Base-by-base conservation (phyloP, 306 rosid genomes). In the Notholithocarpus densiflorus region DNA sequence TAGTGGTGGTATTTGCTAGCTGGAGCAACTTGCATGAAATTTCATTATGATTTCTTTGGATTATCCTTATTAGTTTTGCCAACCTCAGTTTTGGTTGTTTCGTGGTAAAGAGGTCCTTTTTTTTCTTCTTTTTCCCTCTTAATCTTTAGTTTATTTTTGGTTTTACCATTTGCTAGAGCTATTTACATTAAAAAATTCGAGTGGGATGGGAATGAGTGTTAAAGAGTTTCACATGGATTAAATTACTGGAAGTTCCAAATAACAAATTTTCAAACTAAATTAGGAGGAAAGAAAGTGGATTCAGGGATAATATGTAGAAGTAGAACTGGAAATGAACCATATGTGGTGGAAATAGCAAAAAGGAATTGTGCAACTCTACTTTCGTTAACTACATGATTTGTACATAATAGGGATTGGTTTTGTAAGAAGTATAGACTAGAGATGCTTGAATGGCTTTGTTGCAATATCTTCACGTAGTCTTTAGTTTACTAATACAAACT, bases 11-110 rank as follows among this genome's bases (percentile, higher is more conserved):
- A 68, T 85, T 83, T 24, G 56, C 84, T 87, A 75, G 84, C 82
- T 75, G 86, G 80, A 86, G 87, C 87, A 82, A 85, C 79, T 82
- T 88, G 92, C 88, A 82, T 86, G 56, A 84, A 85, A 83, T 75
- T 84, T 86, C 77, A 19, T 48, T 5, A 34, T 86, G 84, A 80
- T 89, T 85, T 81, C 84, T 81, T 79, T 56, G 54, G 89, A 84
- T 85, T 82, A 89, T 84, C 88, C 72, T 80, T 76, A 72, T 34
- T 56, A 82, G 78, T 85, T 48, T 48, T 87, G 86, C 73, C 85
- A 82, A 72, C 87, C 89, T 65, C 87, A 88, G 84, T 93, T 93
- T 88, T 87, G 86, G 75, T 86, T 87, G 75, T 65, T 81, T 72
- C 17, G 40, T 80, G 73, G 75, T 76, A 18, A 77, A 75, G 75